Conservation (phyloP, 2,329 filamentous ascomycete genomes). For the Pseudogymnoascus sp. region DNA sequence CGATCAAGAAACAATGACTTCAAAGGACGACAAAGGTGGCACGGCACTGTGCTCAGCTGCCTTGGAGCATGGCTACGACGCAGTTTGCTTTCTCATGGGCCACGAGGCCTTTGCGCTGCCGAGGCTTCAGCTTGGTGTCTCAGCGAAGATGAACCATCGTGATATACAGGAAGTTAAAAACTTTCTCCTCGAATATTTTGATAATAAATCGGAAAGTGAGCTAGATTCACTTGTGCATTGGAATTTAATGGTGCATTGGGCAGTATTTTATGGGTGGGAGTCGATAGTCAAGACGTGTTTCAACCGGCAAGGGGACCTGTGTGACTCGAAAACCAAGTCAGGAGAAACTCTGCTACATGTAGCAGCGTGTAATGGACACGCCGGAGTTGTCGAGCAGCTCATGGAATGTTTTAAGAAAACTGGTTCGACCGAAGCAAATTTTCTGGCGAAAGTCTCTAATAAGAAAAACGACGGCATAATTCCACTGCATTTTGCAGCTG, state of each 20-base stretch:
- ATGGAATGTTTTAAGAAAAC: neutral
- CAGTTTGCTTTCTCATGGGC: conserved; percentile 1
- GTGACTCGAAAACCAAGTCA: neutral
- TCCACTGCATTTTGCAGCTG: neutral
- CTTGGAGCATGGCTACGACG: neutral
- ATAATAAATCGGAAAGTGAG: neutral
- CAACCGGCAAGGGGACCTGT: neutral
- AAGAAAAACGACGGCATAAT: neutral
- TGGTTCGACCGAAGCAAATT: neutral
- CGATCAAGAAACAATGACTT: neutral
- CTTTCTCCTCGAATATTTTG: neutral
- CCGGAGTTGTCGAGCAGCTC: neutral
- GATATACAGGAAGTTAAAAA: neutral
- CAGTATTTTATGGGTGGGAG: neutral
- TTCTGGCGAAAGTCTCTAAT: neutral
- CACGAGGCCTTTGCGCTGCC: neutral
- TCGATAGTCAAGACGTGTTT: neutral
- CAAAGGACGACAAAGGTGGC: neutral
- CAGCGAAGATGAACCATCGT: neutral
- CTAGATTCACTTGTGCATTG: neutral
- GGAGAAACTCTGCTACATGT: neutral
- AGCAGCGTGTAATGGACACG: neutral
- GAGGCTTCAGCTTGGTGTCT: neutral
- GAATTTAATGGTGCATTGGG: neutral
- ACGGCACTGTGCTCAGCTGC: neutral